Evolutionary conservation across 176 grass and related monocot genomes (phyloP).

Genomic region (Raddia guianensis): DNA sequence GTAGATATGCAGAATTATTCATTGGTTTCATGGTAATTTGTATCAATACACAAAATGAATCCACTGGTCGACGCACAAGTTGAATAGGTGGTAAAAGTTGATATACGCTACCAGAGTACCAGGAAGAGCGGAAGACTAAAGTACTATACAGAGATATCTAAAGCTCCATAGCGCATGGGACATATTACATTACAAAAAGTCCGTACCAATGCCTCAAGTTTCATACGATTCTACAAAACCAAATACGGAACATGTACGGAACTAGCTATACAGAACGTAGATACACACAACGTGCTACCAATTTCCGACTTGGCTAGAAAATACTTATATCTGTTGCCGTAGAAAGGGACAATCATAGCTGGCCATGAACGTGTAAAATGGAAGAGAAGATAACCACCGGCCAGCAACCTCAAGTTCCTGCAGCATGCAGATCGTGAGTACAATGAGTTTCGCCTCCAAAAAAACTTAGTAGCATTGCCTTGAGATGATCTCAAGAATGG

Average conservation of each 20-base stretch:
- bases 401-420: background rate
- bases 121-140: background rate
- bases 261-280: background rate
- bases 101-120: background rate
- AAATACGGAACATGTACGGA: no score
- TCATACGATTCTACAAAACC: background rate
- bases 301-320: background rate
- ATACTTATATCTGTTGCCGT: background rate
- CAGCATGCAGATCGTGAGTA: background rate
- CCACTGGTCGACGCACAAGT: background rate
- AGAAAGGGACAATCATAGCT: background rate
- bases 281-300: background rate
- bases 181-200: background rate
- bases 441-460: background rate
- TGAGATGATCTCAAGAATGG: background rate
- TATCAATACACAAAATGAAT: background rate
- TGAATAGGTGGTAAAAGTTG: background rate
- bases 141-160: background rate
- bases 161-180: background rate
- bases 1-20: background rate
- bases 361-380: background rate
- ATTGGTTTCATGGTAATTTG: background rate
- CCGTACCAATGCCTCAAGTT: background rate
- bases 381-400: background rate
- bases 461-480: background rate